Evolutionary conservation across 1,284 basidiomycete species (phyloP).

Genomic region (Meripilus lineatus): DNA sequence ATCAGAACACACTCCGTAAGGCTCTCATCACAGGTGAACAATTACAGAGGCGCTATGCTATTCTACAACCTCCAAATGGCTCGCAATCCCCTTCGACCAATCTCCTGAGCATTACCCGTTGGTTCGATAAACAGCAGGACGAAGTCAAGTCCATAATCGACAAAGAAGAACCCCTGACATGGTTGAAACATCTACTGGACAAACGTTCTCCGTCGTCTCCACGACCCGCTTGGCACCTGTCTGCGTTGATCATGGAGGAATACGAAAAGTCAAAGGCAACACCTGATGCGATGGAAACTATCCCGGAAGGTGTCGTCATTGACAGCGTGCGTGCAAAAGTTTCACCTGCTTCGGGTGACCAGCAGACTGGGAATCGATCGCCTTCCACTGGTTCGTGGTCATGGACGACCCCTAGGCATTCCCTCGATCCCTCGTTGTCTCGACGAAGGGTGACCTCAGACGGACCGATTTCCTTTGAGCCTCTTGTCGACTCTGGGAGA

Average conservation of each 20-base stretch:
- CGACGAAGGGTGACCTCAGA: conserved; percentile 33
- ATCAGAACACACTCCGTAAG: conserved; percentile 52
- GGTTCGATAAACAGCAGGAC: conserved; percentile 49
- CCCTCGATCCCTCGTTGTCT: conserved; percentile 38
- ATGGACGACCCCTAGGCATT: conserved; percentile 30
- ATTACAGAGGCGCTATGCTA: conserved; percentile 53
- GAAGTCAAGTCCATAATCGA: conserved; percentile 45
- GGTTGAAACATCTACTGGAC: conserved; percentile 61
- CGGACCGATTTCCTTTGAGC: conserved; percentile 40
- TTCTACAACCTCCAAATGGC: conserved; percentile 39
- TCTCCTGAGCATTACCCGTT: conserved; percentile 46
- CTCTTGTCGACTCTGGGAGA: conserved; percentile 25
- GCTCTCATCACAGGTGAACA: conserved; percentile 65
- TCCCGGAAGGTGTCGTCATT: conserved; percentile 33
- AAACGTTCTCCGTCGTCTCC: conserved; percentile 31
- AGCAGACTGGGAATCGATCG: conserved; percentile 25
- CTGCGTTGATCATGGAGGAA: conserved; percentile 64
- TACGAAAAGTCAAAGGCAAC: conserved; percentile 39
- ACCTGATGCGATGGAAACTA: conserved; percentile 39
- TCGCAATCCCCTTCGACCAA: conserved; percentile 34
- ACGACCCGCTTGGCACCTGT: conserved; percentile 52
- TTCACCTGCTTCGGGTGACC: conserved; percentile 25
- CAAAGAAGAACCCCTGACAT: conserved; percentile 61
- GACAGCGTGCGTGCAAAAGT: conserved; percentile 21
- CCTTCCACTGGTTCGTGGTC: conserved; percentile 26